Evolutionary conservation across 75 land plant species (phyloP).

Genomic region (Ceratopteris richardii): DNA sequence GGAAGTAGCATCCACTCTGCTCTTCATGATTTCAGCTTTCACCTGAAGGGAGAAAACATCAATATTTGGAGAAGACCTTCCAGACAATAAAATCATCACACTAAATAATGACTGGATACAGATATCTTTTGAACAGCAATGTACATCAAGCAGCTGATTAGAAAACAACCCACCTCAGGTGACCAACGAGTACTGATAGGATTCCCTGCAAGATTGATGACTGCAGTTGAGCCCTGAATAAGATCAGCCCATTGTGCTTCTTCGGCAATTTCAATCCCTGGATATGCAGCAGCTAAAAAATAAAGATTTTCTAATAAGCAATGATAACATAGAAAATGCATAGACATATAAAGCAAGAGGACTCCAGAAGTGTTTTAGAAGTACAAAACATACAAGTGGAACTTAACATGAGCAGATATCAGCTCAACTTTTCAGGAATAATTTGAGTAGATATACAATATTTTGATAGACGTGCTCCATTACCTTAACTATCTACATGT

Average conservation of each 20-base stretch:
- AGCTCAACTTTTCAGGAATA: too few species aligned
- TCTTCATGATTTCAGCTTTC: conserved; percentile 78
- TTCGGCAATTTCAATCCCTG: conserved; percentile 60
- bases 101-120: not conserved
- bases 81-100: not conserved
- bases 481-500: too few species aligned
- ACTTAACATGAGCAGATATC: too few species aligned
- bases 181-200: conserved; percentile 97
- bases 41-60: conserved; percentile 37
- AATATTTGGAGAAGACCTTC: not conserved
- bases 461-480: too few species aligned
- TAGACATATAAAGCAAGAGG: too few species aligned
- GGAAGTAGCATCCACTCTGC: conserved; percentile 69
- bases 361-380: not conserved
- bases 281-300: conserved; percentile 50
- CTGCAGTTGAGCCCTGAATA: conserved; percentile 82
- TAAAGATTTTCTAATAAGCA: too few species aligned
- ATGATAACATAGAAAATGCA: too few species aligned
- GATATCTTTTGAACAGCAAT: too few species aligned
- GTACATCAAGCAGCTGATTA: not conserved
- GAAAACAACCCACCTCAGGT: conserved; percentile 50
- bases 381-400: too few species aligned
- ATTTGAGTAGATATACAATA: too few species aligned
- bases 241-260: conserved; percentile 63
- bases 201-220: conserved; percentile 90